These are phyloP conservation scores for Podosphaera aphanis DNA, from an alignment of 2,329 filamentous ascomycete genomes.

Conservation along the genomic window DNA sequence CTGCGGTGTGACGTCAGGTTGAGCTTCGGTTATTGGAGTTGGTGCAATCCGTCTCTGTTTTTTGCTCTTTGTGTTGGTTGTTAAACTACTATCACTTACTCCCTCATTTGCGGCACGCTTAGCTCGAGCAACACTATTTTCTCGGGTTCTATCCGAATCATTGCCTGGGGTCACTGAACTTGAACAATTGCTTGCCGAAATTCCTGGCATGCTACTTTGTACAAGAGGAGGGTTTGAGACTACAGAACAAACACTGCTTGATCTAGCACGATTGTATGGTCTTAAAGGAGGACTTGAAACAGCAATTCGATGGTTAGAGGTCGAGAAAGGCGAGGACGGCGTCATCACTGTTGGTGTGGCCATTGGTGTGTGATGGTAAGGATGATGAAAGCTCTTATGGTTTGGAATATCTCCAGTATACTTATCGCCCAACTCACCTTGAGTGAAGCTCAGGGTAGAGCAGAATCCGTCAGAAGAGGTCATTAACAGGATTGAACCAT, in stretches of 20 bases:
- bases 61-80: conserved; percentile 12
- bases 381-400: conserved; percentile 18
- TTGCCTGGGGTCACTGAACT: conserved; percentile 32
- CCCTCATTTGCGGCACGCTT: conserved; percentile 30
- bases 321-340: conserved; percentile 33
- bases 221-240: conserved; percentile 61
- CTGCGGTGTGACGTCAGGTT: too few species aligned
- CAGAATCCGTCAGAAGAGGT: conserved; percentile 98
- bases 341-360: conserved; percentile 46
- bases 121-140: conserved; percentile 24
- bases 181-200: conserved; percentile 37
- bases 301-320: conserved; percentile 24
- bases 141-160: conserved; percentile 45
- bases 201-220: conserved; percentile 50
- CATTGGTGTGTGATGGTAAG: conserved; percentile 35
- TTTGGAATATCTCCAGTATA: conserved; percentile 45
- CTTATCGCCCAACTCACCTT: conserved; percentile 63
- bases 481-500: conserved; percentile 62
- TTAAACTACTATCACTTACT: conserved; percentile 19
- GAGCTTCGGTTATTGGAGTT: conserved; percentile 19
- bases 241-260: conserved; percentile 65
- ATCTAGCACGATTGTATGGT: conserved; percentile 57
- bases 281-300: conserved; percentile 34
- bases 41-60: conserved; percentile 53
- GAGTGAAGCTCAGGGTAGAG: conserved; percentile 63